These are phyloP conservation scores for Bocquillonia castaneifolia DNA, from an alignment of 441 rosid genomes.

Conservation along the genomic window DNA sequence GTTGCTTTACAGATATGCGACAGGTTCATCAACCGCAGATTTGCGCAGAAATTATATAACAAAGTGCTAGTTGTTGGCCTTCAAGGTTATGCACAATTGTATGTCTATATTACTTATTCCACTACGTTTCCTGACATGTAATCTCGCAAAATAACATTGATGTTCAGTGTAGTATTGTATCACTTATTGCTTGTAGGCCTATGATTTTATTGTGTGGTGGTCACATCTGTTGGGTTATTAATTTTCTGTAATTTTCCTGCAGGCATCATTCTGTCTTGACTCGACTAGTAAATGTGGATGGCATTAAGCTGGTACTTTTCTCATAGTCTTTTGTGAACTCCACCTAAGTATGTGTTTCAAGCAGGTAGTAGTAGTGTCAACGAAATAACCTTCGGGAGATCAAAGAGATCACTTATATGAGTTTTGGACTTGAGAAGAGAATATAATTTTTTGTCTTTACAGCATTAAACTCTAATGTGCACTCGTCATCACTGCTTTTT, in stretches of 20 bases:
- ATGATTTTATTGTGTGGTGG: not conserved
- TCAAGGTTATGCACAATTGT: conserved; percentile 47
- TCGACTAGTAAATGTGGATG: conserved; percentile 42
- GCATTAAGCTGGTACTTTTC: conserved; percentile 30
- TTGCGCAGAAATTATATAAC: conserved; percentile 39
- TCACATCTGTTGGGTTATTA: not conserved
- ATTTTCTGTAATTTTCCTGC: conserved; percentile 15
- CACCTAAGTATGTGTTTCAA: not conserved
- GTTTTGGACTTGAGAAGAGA: not conserved
- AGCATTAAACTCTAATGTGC: not conserved
- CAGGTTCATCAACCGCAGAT: conserved; percentile 44
- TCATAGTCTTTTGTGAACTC: not conserved
- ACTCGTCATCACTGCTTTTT: too few species aligned
- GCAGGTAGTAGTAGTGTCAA: not conserved
- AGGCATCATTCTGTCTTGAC: conserved; percentile 44
- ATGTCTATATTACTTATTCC: conserved; percentile 24
- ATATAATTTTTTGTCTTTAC: not conserved
- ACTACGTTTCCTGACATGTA: not conserved
- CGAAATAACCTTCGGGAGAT: not conserved
- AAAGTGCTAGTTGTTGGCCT: conserved; percentile 39
- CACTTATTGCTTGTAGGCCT: not conserved
- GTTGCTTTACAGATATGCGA: conserved; percentile 41
- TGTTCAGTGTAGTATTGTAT: not conserved
- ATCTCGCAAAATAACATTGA: not conserved
- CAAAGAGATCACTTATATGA: not conserved